These are phyloP conservation scores for Aegilops sharonensis DNA, from an alignment of 176 grass and related monocot species.

Conservation along the genomic window DNA sequence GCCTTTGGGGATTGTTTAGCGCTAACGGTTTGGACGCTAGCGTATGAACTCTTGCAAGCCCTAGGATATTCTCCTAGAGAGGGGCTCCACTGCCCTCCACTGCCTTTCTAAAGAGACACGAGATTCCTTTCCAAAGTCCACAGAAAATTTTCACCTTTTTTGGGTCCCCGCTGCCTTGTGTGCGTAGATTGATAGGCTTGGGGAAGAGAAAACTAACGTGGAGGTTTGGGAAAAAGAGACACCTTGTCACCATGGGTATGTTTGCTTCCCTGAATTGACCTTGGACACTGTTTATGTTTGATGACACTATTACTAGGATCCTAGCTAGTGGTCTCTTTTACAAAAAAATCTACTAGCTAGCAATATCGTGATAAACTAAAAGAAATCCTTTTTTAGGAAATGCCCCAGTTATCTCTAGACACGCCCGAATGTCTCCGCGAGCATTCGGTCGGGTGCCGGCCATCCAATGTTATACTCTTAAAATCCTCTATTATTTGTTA, in stretches of 20 bases:
- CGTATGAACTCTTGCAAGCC: conserved; percentile 62
- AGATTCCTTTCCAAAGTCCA: conserved; percentile 73
- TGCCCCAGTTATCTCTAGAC: too few relatives aligned
- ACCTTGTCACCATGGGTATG: conserved; percentile 87
- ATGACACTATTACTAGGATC: background rate
- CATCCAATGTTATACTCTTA: too few relatives aligned
- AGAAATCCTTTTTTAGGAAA: too few relatives aligned
- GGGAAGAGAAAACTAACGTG: conserved; percentile 28
- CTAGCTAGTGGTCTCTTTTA: background rate
- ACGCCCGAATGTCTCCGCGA: too few relatives aligned
- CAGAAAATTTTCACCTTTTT: conserved; percentile 13
- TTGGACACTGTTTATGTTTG: conserved; percentile 22
- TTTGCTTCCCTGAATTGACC: conserved; percentile 81
- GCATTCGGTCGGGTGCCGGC: too few relatives aligned
- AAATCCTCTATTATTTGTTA: too few relatives aligned
- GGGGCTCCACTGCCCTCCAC: conserved; percentile 33
- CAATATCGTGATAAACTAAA: background rate
- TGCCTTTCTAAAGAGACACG: conserved; percentile 47
- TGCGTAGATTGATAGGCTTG: conserved; percentile 3
- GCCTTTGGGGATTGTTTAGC: conserved; percentile 51
- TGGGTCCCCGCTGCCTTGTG: background rate
- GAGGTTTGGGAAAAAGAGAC: conserved; percentile 68
- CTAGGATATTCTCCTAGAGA: conserved; percentile 75
- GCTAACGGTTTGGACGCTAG: conserved; percentile 75
- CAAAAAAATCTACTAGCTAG: background rate